These are phyloP conservation scores for Blastobotrys mokoenaii DNA, from an alignment of 805 yeast genomes.

Conservation along the genomic window DNA sequence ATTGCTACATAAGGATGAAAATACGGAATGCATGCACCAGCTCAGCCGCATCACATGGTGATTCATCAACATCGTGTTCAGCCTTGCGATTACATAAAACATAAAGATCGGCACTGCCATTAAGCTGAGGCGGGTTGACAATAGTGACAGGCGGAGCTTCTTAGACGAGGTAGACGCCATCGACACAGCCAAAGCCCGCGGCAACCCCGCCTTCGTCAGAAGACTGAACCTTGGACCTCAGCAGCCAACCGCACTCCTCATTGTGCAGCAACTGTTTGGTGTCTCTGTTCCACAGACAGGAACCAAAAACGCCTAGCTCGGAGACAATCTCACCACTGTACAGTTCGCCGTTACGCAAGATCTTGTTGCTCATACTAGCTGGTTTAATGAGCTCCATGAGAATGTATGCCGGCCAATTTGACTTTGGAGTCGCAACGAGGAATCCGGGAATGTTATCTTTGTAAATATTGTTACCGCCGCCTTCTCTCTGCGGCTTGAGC, in stretches of 20 bases:
- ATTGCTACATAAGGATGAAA: too few species aligned
- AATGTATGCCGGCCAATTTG: constrained; percentile 83
- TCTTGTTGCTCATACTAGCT: constrained; percentile 55
- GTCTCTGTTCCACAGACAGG: constrained; percentile 62
- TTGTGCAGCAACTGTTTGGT: constrained; percentile 51
- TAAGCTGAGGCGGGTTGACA: too few species aligned
- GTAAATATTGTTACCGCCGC: constrained; percentile 95
- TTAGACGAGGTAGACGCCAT: constrained; percentile 54
- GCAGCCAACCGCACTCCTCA: constrained; percentile 70
- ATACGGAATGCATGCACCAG: too few species aligned
- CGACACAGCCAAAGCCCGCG: constrained; percentile 97
- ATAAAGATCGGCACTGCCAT: too few species aligned
- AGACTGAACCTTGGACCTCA: constrained; percentile 79
- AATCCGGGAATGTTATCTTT: constrained; percentile 77
- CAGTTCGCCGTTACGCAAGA: constrained; percentile 58
- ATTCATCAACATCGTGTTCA: too few species aligned
- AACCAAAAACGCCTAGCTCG: constrained; percentile 88
- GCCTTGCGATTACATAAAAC: too few species aligned
- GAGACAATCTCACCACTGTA: constrained; percentile 70
- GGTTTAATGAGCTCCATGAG: constrained; percentile 91
- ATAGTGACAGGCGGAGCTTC: too few species aligned
- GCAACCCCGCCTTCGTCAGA: constrained; percentile 98
- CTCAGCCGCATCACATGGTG: too few species aligned
- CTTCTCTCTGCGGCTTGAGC: constrained; percentile 96
- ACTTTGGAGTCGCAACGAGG: constrained; percentile 47